Base-by-base conservation (phyloP, 148 eudicot genomes). In the Polygonum maritimum region DNA sequence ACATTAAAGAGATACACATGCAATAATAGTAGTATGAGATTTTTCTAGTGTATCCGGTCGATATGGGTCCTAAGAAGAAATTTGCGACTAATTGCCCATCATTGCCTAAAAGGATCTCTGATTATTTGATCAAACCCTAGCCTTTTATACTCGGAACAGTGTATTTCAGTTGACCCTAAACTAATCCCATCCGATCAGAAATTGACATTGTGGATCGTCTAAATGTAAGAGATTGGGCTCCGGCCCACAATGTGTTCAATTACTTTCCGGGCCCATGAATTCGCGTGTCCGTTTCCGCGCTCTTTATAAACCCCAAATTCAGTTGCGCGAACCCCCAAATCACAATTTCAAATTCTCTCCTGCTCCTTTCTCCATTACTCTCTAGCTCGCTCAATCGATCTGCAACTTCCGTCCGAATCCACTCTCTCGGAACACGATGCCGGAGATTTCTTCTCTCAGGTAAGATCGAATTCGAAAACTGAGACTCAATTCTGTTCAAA, bases 81-180 rank as follows among this genome's bases (percentile, higher is more conserved):
- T 22, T 38, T 31, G 4, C 2, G 38, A 31, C 12, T 57, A 33
- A 10, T 35, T 31, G 38, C 69, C 69, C 69, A 62, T 62, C 39
- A 62, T 62, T 62, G 69, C 69, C 69, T 26, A 62, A 62, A 26
- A 38, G 18, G 9, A 60, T 26, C 69, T 33, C 38, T 62, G 38
- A 62, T 62, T 38, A 62, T 62, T 62, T 62, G 69, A 10, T 58
- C 5, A 62, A 62, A 62, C 69, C 69, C 69, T 62, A 62, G 38
- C 38, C 26, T 31, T 12, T 31, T 14, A 62, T 62, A 31, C 69
- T 26, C 31, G 31, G 1, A 26, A 26, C 0, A 26, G 31, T 26
- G 31, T 15, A 38, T 35, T 67, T 67, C 16, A 67, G 35, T 14
- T 60, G 58, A 54, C 21, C 16, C 1, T 52, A 52, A 54, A 54